Evolutionary conservation across 352 stramenopile species (phyloP), one percentile per base, ranked within the genome.

Genomic region (Phytophthora uliginosa): DNA sequence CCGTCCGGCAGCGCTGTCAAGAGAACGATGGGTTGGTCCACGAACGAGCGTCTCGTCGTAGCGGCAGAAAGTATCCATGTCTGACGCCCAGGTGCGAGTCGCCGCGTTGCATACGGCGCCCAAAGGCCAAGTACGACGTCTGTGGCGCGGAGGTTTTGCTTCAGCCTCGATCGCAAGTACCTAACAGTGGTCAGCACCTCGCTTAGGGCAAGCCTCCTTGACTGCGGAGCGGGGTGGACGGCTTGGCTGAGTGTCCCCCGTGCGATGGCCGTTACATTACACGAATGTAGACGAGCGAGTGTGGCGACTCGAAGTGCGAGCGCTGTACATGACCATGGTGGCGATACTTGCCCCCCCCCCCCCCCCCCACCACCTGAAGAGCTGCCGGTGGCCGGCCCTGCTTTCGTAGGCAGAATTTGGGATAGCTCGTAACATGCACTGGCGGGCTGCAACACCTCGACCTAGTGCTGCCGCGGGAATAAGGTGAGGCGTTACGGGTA

Each of bases 11-110:
- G 42, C 42, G 38, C 22, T 58, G 63, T 62, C 47, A 61, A 47
- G 40, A 65, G 55, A 40, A 56, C 24, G 42, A 8, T 42, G 38
- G 38, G 15, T 45, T 17, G 28, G 28, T 13, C 15, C 42, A 24
- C 55, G 20, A 45, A 48, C 45, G 52, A 64, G 28, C 45, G 55
- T 66, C 57, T 51, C 53, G n/a, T 63, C 45, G 56, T 22, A 33
- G 18, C 64, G 52, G 33, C 42, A 60, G 53, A 69, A 74, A 74
- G 34, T 61, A 64, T 57, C 48, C 52, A 58, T 67, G 48, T 63
- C 58, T 36, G 57, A 20, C 42, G 26, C 42, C 26, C 40, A 18
- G 57, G 8, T 31, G 40, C 63, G 51, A 62, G 38, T 72, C 28
- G 50, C 48, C 6, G 24, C 22, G 38, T 62, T 66, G 65, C 48